phyloP scores from a whole-genome alignment of 1,139 yeast genomes.

The Hansenula sp. region DNA sequence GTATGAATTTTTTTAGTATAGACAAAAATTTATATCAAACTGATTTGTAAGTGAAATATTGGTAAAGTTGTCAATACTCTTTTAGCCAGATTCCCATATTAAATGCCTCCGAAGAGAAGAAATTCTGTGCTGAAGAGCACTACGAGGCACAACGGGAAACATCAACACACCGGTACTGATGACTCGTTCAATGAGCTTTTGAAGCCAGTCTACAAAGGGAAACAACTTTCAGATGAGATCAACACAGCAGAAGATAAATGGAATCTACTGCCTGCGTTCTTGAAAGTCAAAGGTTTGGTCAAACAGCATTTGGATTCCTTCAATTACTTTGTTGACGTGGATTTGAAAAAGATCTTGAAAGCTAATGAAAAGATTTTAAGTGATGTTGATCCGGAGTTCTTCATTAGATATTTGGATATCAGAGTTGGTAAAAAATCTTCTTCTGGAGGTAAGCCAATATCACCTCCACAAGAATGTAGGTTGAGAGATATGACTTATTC shows the following conservation, averaged over 20 bases:
- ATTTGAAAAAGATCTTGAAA: slow-evolving; percentile 81
- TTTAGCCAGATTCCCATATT: too few species aligned
- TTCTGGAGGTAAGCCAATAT: slow-evolving; percentile 40
- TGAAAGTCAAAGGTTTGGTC: slow-evolving; percentile 92
- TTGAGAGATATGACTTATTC: slow-evolving; percentile 91
- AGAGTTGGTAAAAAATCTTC: slow-evolving; percentile 75
- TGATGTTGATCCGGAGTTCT: slow-evolving; percentile 97
- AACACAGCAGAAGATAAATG: slow-evolving; percentile 92
- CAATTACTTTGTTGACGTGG: slow-evolving; percentile 92
- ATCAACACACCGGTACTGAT: slow-evolving; percentile 21
- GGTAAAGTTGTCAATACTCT: neutral
- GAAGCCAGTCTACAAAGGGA: slow-evolving; percentile 81
- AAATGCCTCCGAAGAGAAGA: slow-evolving; percentile 22
- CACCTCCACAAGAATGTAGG: slow-evolving; percentile 96
- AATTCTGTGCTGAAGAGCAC: slow-evolving; percentile 8
- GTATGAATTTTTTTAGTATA: neutral
- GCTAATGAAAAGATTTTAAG: slow-evolving; percentile 88
- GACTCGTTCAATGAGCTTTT: slow-evolving; percentile 72
- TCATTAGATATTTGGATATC: slow-evolving; percentile 85
- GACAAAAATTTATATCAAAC: neutral
- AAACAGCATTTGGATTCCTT: slow-evolving; percentile 97
- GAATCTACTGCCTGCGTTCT: slow-evolving; percentile 92
- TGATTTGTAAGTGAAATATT: slow-evolving; percentile 1
- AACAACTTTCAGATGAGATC: slow-evolving; percentile 79
- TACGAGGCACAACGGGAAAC: slow-evolving; percentile 6